Percentiles rank a stretch among this genome's conserved stretches.
phyloP scores from a whole-genome alignment of 768 basidiomycete genomes.

The Lentinus brumalis region DNA sequence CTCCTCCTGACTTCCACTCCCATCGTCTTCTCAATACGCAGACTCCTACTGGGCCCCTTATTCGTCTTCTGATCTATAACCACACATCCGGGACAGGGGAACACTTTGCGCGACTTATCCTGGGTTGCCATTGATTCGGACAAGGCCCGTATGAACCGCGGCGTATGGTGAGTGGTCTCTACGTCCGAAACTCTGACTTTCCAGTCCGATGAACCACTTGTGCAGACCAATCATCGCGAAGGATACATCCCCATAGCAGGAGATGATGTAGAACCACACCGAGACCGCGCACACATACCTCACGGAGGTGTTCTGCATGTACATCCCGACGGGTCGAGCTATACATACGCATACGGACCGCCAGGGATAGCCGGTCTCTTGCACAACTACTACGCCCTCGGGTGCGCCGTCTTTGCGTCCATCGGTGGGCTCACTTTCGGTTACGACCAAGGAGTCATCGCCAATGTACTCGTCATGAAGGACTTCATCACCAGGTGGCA shows the following conservation, averaged over 20 bases:
- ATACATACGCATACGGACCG: constrained; percentile 76
- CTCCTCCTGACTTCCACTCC: neutral
- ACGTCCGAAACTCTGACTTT: neutral
- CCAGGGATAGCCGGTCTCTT: constrained; percentile 63
- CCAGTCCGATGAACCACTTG: neutral
- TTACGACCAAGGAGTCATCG: constrained; percentile 85
- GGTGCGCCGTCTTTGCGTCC: constrained; percentile 74
- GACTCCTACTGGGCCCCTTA: too few relatives aligned
- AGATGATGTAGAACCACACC: neutral
- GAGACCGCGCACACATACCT: neutral
- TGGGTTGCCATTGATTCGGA: too few relatives aligned
- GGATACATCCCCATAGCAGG: constrained; percentile 10
- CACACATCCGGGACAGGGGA: too few relatives aligned
- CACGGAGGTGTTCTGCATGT: constrained; percentile 23
- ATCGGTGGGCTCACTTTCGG: constrained; percentile 81
- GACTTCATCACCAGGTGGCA: constrained; percentile 74
- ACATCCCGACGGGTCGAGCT: constrained; percentile 33
- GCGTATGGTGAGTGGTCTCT: constrained; percentile 1
- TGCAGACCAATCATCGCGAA: neutral
- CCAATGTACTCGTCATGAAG: constrained; percentile 82
- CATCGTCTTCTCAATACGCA: too few relatives aligned
- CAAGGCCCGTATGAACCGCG: neutral
- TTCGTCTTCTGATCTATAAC: too few relatives aligned
- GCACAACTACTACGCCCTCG: constrained; percentile 63
- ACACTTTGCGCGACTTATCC: too few relatives aligned